Base-by-base conservation (phyloP, 2,329 filamentous ascomycete genomes). In the Didymella sp. region DNA sequence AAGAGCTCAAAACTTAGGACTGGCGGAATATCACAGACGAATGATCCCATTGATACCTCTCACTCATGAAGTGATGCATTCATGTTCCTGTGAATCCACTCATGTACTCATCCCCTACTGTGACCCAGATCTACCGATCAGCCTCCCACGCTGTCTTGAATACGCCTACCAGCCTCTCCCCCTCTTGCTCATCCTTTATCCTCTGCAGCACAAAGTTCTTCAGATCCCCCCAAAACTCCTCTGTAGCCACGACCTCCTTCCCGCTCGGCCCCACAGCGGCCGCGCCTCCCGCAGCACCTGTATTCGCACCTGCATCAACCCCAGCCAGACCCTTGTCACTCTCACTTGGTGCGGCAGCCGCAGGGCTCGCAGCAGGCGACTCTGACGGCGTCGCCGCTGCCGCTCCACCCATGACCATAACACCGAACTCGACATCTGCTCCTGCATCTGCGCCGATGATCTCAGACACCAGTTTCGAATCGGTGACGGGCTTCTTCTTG, bases 181-280 rank as follows among this genome's bases (percentile, higher is more conserved):
- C 90, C 70, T 85, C 82, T 2, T 73, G 74, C 48, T 82, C 87
- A 72, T 96, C 89, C 76, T 89, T 87, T 67, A 96, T 78, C 73
- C 91, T 85, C 79, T 93, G 90, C 70, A 87, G 79, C 74, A 99
- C 73, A 76, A 94, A 98, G 0, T 85, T 89, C 71, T 87, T 87
- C 61, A 99, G 76, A 79, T 98, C 95, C 8, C 78, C 78, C 95
- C 95, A 99, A 73, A 99, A 99, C 52, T 84, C 87, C 6, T 89
- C 85, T 12, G 86, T 89, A 70, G 85, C 79, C 62, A 96, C 72
- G 19, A 89, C 83, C 25, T 85, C 84, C 51, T 77, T 78, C 30
- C 84, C 84, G 63, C 84, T 86, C n/a, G 81, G 76, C 3, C 84
- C 81, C 50, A 83, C 83, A 38, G 78, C 80, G 42, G 77, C 77